These are phyloP conservation scores for Rubroshorea leprosula DNA, from an alignment of 345 rosid species.

Conservation along the genomic window DNA sequence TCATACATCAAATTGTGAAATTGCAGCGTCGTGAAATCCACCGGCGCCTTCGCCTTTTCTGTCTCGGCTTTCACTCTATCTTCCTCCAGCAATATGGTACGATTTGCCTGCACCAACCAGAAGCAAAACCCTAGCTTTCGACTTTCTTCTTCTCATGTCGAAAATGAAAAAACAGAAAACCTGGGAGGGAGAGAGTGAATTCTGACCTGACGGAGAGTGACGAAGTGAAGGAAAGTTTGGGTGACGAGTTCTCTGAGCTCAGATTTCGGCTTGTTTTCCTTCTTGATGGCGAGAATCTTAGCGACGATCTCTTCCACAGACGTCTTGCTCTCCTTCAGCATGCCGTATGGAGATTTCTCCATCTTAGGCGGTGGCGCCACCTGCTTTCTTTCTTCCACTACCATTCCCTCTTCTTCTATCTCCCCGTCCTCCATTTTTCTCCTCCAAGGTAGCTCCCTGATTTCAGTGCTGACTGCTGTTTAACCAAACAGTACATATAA, in stretches of 20 bases:
- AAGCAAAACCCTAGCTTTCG: slow-evolving; percentile 21
- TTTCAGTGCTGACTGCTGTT: too few species aligned
- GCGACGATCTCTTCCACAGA: slow-evolving; percentile 73
- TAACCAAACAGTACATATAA: too few species aligned
- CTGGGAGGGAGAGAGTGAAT: not conserved
- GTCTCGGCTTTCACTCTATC: slow-evolving; percentile 66
- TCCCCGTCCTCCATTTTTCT: slow-evolving; percentile 87
- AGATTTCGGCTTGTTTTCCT: slow-evolving; percentile 47
- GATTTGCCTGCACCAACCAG: slow-evolving; percentile 48
- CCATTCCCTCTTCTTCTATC: slow-evolving; percentile 74
- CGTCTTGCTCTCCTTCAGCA: slow-evolving; percentile 60
- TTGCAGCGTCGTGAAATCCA: slow-evolving; percentile 74
- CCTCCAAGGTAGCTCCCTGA: too few species aligned
- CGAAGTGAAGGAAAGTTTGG: slow-evolving; percentile 78
- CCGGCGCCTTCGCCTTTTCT: slow-evolving; percentile 66
- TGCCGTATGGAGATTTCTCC: slow-evolving; percentile 50
- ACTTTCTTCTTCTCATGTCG: too few species aligned
- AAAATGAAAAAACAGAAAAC: not conserved
- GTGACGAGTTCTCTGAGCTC: slow-evolving; percentile 71
- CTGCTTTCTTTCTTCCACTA: slow-evolving; percentile 30
- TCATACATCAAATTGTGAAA: slow-evolving; percentile 88
- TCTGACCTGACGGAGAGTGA: slow-evolving; percentile 75
- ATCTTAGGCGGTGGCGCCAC: slow-evolving; percentile 23
- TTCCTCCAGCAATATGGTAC: slow-evolving; percentile 67
- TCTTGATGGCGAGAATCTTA: slow-evolving; percentile 54